Conservation (phyloP, 495 filamentous ascomycete species). For the Bathelium albidoporum region DNA sequence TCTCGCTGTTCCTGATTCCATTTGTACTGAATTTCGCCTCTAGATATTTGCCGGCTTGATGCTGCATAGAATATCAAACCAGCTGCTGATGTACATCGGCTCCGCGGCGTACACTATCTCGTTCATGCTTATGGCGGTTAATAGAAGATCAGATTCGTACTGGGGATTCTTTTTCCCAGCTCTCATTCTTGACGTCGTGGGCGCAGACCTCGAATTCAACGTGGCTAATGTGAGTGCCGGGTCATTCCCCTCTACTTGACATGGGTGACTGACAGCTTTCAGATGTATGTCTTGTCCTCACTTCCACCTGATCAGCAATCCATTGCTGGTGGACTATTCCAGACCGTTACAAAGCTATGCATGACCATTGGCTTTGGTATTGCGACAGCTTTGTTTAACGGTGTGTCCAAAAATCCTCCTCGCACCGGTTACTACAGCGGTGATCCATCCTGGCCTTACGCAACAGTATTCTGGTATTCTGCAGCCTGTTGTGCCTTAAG, state of each 20-base stretch:
- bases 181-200: conserved; percentile 27
- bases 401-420: conserved; percentile 19
- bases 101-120: conserved; percentile 22
- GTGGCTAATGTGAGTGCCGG: conserved; percentile 43
- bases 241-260: background rate
- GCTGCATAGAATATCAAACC: conserved; percentile 32
- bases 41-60: conserved; percentile 29
- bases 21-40: background rate
- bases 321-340: conserved; percentile 32
- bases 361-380: conserved; percentile 30
- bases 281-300: conserved; percentile 35
- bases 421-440: conserved; percentile 23
- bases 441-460: conserved; percentile 24
- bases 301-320: conserved; percentile 29
- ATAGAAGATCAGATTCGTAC: conserved; percentile 24
- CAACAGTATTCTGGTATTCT: conserved; percentile 26
- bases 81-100: conserved; percentile 31
- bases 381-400: conserved; percentile 30
- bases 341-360: conserved; percentile 31
- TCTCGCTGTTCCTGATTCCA: background rate
- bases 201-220: conserved; percentile 45
- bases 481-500: conserved; percentile 12
- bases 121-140: conserved; percentile 28
- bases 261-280: background rate
- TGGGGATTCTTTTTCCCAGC: conserved; percentile 33